Conservation (phyloP, 257 asterid species). For the Solanum appendiculatum region DNA sequence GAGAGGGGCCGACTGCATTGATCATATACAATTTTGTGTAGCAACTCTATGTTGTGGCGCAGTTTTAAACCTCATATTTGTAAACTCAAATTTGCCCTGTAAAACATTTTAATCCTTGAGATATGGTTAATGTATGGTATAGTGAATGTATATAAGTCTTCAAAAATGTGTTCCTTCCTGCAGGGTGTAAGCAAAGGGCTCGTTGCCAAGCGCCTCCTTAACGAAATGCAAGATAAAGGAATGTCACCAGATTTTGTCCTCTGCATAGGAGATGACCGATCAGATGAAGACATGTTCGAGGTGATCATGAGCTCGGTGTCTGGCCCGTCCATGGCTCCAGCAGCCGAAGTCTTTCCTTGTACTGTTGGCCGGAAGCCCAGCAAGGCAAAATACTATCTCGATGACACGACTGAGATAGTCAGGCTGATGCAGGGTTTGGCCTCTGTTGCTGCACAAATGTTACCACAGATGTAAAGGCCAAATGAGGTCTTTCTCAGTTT, state of each 20-base stretch:
- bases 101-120: neutral
- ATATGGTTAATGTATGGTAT: neutral
- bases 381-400: constrained; percentile 84
- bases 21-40: neutral
- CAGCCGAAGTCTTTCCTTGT: constrained; percentile 80
- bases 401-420: constrained; percentile 68
- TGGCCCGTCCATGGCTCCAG: constrained; percentile 61
- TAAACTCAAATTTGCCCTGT: neutral
- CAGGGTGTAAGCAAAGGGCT: constrained; percentile 92
- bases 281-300: constrained; percentile 89
- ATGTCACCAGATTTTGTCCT: constrained; percentile 56
- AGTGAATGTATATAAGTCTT: neutral
- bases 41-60: neutral
- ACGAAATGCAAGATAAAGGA: constrained; percentile 51
- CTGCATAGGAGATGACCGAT: constrained; percentile 80
- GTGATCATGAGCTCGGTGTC: constrained; percentile 47
- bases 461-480: neutral
- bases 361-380: constrained; percentile 79
- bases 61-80: neutral
- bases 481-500: neutral
- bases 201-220: constrained; percentile 66
- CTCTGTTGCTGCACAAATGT: constrained; percentile 57
- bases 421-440: constrained; percentile 72
- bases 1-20: neutral
- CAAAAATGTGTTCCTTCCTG: neutral